Evolutionary conservation across 768 basidiomycete species (phyloP), one percentile per base, ranked within the genome.

Genomic region (Suillus subluteus): DNA sequence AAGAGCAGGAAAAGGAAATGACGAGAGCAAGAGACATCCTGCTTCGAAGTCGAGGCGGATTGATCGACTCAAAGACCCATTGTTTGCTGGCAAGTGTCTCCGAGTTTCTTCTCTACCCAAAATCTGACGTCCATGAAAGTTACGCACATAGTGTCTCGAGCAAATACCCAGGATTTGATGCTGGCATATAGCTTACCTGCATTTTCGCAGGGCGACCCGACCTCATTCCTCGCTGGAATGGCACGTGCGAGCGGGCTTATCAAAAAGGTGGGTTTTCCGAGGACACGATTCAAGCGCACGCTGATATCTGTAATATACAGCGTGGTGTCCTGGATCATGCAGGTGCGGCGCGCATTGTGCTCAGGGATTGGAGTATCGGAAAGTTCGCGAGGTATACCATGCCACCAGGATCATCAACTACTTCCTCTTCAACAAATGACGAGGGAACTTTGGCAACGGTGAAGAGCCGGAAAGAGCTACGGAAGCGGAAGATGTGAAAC

Each of bases 151-250:
- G 82, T 96, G 30, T 76, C 85, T 44, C 86, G 87, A 35, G 87
- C 91, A 3, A 86, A 86, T 70, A 78, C 84, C 40, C 90, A 96
- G 73, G 96, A 97, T 75, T 82, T 98, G 50, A 96, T 96, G 92
- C 78, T 97, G n/a, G 80, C 89, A 59, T 97, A 96, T 80, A 88
- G 85, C 70, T 81, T 95, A 16, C 92, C 96, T 4, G 92, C 90
- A 9, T 96, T 96, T 75, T 70, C 84, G 11, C 81, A 82, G 55
- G 89, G 90, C 3, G 88, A 96, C 71, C 74, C 84, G 6, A 82
- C 82, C 30, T 88, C 90, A 0, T 96, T 97, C 83, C 82, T 98
- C 44, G 82, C 88, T 32, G 88, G 87, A 56, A 78, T 96, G 48
- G 92, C 95, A 6, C 88, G 95, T 55, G 83, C 90, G 16, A 84